A percentile compares a stretch with the other conserved stretches of the same genome.
These are phyloP conservation scores for Exophiala oligosperma DNA, from an alignment of 2,329 filamentous ascomycete species.

Conservation along the genomic window DNA sequence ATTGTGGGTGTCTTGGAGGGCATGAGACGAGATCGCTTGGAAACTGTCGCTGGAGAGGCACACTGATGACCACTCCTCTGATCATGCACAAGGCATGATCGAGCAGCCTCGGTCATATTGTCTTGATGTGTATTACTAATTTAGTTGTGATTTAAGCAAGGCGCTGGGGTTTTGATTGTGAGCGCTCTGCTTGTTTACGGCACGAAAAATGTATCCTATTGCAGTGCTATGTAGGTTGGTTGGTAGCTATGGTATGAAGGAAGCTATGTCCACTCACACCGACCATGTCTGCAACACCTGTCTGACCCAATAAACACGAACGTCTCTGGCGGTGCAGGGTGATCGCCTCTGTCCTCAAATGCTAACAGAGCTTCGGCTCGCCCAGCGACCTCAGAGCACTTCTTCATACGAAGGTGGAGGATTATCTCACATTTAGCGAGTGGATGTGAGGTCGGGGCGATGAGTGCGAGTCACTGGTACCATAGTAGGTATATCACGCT, in stretches of 20 bases:
- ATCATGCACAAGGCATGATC: constrained; percentile 1
- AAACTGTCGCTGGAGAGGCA: constrained; percentile 41
- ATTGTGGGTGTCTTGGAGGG: constrained; percentile 69
- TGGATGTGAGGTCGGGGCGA: too few relatives aligned
- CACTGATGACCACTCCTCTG: constrained; percentile 39
- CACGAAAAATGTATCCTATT: neutral
- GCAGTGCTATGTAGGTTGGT: constrained; percentile 3
- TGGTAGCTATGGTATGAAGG: neutral
- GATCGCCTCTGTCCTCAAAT: too few relatives aligned
- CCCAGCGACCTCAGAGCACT: too few relatives aligned
- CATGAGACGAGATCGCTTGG: constrained; percentile 60
- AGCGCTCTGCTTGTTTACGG: neutral
- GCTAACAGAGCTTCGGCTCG: too few relatives aligned
- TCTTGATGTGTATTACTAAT: constrained; percentile 18
- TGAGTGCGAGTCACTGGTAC: too few relatives aligned
- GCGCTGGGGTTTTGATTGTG: constrained; percentile 15
- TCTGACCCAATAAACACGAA: neutral
- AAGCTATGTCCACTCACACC: constrained; percentile 9
- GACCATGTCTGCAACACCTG: neutral
- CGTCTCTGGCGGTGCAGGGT: too few relatives aligned
- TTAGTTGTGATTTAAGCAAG: constrained; percentile 20
- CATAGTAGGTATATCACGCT: too few relatives aligned
- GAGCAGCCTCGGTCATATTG: constrained; percentile 19
- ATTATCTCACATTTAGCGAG: too few relatives aligned
- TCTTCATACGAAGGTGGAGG: too few relatives aligned